These are phyloP conservation scores for Cephalotrichum gorgonifer DNA, from an alignment of 2,329 filamentous ascomycete species.

Conservation along the genomic window DNA sequence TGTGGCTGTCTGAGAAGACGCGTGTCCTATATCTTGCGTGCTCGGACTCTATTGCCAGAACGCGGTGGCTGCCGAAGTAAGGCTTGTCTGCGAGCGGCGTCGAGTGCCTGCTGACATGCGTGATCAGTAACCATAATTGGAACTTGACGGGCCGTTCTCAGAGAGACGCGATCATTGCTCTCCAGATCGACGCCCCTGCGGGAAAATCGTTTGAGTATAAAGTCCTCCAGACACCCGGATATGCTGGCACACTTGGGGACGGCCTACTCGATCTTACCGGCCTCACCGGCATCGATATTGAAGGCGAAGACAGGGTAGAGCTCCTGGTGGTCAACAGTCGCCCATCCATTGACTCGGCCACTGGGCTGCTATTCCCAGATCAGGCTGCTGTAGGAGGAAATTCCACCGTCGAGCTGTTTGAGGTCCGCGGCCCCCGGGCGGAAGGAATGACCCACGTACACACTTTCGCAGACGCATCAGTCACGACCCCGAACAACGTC, in stretches of 20 bases:
- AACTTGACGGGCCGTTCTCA: constrained; percentile 18
- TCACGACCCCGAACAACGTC: constrained; percentile 16
- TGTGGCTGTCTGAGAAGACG: constrained; percentile 19
- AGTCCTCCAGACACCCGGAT: constrained; percentile 15
- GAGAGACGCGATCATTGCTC: constrained; percentile 18
- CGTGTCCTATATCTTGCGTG: constrained; percentile 19
- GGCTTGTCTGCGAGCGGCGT: constrained; percentile 1
- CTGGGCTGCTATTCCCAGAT: constrained; percentile 10
- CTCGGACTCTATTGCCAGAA: constrained; percentile 11
- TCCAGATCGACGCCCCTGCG: constrained; percentile 20
- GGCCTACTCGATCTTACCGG: constrained; percentile 18
- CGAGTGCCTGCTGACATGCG: neutral
- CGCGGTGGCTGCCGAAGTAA: constrained; percentile 17
- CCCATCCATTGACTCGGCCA: constrained; percentile 14
- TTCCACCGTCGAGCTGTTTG: constrained; percentile 7
- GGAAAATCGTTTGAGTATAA: constrained; percentile 12
- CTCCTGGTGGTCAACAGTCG: constrained; percentile 15
- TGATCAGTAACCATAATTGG: constrained; percentile 6
- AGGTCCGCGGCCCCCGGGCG: constrained; percentile 3
- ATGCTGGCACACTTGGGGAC: constrained; percentile 18
- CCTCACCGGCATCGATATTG: constrained; percentile 17
- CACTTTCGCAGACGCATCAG: constrained; percentile 11
- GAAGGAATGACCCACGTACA: constrained; percentile 13
- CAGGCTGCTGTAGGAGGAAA: constrained; percentile 9
- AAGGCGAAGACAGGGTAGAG: constrained; percentile 6